Percentiles rank a stretch among this genome's conserved stretches.
These are phyloP conservation scores for Bacidia gigantensis DNA, from an alignment of 495 filamentous ascomycete species.

Conservation along the genomic window DNA sequence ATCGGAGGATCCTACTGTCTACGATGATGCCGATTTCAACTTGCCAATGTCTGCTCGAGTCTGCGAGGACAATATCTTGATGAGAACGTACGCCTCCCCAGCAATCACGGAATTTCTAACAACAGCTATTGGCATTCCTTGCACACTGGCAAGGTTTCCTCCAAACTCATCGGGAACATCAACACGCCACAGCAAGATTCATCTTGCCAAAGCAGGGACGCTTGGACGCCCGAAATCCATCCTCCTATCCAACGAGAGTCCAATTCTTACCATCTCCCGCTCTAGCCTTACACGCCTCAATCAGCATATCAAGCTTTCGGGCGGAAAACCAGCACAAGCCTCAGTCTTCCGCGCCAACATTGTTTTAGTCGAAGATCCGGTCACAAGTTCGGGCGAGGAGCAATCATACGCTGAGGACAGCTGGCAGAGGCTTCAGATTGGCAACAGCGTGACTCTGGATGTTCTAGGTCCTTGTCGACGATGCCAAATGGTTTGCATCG, in stretches of 20 bases:
- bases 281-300: constrained; percentile 60
- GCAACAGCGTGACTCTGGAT: constrained; percentile 37
- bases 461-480: constrained; percentile 71
- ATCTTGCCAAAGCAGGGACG: constrained; percentile 26
- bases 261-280: constrained; percentile 70
- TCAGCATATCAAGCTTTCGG: constrained; percentile 12
- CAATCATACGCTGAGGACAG: constrained; percentile 42
- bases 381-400: constrained; percentile 26
- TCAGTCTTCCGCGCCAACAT: constrained; percentile 63
- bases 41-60: constrained; percentile 35
- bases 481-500: constrained; percentile 91
- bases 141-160: constrained; percentile 58
- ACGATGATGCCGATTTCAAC: constrained; percentile 17
- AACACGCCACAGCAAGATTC: constrained; percentile 47
- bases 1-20: constrained; percentile 37
- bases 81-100: constrained; percentile 42
- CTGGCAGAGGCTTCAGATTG: constrained; percentile 31
- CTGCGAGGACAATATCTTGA: constrained; percentile 54
- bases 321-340: constrained; percentile 38
- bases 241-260: constrained; percentile 79
- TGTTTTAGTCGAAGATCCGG: constrained; percentile 38
- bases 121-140: constrained; percentile 46
- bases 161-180: constrained; percentile 27
- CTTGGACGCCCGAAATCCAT: constrained; percentile 40
- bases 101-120: constrained; percentile 54